Conservation (phyloP, 371 early-diverging fungal genomes). For the Saksenaea oblongispora region DNA sequence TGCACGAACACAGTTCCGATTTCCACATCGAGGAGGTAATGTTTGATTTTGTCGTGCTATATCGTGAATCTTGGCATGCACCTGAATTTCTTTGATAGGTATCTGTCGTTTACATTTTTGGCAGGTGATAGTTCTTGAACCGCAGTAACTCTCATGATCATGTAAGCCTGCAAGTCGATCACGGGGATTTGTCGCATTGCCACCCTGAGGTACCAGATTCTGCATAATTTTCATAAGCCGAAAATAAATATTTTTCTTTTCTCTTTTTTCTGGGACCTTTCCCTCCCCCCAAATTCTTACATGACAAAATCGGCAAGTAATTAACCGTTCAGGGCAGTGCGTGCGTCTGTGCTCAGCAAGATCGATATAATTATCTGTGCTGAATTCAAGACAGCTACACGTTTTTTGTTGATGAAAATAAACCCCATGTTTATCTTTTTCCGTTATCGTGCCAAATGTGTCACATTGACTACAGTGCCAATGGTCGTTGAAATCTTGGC, state of each 20-base stretch:
- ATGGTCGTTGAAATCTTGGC: constrained; percentile 64
- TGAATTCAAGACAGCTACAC: constrained; percentile 61
- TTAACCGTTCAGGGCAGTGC: constrained; percentile 71
- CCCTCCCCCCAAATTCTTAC: constrained; percentile 22
- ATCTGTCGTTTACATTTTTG: constrained; percentile 73
- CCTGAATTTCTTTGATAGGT: constrained; percentile 77
- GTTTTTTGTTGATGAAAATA: constrained; percentile 62
- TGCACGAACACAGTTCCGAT: constrained; percentile 68
- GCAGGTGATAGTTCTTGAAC: constrained; percentile 82
- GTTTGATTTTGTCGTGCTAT: constrained; percentile 61
- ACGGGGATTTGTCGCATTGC: constrained; percentile 52
- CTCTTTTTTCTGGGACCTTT: background rate
- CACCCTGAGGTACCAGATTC: constrained; percentile 71
- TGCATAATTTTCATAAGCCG: background rate
- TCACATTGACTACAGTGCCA: constrained; percentile 84
- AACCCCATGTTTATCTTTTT: constrained; percentile 65
- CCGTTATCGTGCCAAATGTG: constrained; percentile 48
- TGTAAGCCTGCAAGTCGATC: constrained; percentile 70
- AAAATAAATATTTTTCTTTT: constrained; percentile 8
- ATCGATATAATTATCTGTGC: constrained; percentile 37
- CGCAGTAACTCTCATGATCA: constrained; percentile 87
- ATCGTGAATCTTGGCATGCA: constrained; percentile 77
- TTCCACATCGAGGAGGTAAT: constrained; percentile 67
- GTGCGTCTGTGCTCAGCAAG: constrained; percentile 72
- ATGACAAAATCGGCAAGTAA: constrained; percentile 85